phyloP scores from a whole-genome alignment of 2,329 filamentous ascomycete species.

The Didymella lethalis region DNA sequence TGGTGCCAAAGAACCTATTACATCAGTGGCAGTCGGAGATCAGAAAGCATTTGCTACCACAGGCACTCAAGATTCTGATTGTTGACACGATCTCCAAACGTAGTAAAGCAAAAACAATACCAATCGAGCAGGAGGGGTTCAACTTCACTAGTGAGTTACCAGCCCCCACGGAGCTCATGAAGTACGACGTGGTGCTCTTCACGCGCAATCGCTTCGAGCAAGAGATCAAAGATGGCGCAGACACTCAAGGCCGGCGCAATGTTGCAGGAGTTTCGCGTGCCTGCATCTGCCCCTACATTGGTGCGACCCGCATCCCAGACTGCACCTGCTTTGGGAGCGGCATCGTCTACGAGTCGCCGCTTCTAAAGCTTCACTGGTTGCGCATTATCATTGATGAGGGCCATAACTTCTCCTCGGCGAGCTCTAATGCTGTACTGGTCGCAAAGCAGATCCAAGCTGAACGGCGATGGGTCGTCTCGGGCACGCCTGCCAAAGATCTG shows the following conservation, averaged over 20 bases:
- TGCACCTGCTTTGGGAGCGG: constrained; percentile 56
- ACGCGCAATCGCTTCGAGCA: constrained; percentile 76
- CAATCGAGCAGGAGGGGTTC: constrained; percentile 28
- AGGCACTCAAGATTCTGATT: constrained; percentile 69
- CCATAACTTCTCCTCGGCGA: constrained; percentile 78
- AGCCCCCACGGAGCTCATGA: constrained; percentile 63
- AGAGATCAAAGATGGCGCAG: constrained; percentile 64
- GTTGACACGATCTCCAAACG: constrained; percentile 56
- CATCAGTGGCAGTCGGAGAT: constrained; percentile 87
- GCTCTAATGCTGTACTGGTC: constrained; percentile 65
- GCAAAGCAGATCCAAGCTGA: constrained; percentile 66
- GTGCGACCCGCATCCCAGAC: constrained; percentile 53
- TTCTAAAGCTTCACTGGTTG: constrained; percentile 81
- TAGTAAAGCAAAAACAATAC: constrained; percentile 23
- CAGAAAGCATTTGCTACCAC: constrained; percentile 71
- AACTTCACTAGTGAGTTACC: constrained; percentile 63
- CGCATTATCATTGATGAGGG: constrained; percentile 93
- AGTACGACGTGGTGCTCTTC: constrained; percentile 80
- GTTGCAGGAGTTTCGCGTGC: constrained; percentile 31
- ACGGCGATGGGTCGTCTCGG: constrained; percentile 86
- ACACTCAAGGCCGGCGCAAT: constrained; percentile 55
- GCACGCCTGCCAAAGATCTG: constrained; percentile 84
- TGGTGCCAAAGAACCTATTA: constrained; percentile 84
- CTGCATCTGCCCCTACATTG: constrained; percentile 54
- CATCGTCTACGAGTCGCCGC: constrained; percentile 63